Conservation (phyloP, 208 protist species). For the Acanthamoeba sp. region DNA sequence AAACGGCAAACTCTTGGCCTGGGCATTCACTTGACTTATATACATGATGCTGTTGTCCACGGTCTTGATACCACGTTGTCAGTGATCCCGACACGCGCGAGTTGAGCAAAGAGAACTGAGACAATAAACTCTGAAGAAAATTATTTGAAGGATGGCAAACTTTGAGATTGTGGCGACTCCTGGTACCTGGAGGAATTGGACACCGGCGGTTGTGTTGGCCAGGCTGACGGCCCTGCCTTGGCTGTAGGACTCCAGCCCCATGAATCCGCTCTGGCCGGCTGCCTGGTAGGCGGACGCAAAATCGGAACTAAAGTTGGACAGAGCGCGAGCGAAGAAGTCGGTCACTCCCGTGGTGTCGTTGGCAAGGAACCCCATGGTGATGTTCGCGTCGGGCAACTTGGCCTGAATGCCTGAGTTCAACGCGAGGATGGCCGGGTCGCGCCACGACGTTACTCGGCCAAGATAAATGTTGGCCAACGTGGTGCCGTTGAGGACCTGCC, state of each 20-base stretch:
- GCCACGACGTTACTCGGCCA: not conserved
- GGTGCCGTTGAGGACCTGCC: not conserved
- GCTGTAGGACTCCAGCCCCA: not conserved
- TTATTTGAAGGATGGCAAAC: too few species aligned
- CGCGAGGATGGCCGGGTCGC: not conserved
- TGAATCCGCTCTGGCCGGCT: not conserved
- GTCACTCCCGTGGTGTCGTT: not conserved
- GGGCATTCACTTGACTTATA: not conserved
- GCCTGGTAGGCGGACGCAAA: not conserved
- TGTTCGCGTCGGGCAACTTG: conserved; percentile 11
- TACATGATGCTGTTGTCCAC: conserved; percentile 47
- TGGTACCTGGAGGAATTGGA: not conserved
- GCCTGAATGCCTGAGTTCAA: not conserved
- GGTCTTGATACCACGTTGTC: not conserved
- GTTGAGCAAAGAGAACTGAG: not conserved
- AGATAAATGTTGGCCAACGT: not conserved
- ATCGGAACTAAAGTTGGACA: conserved; percentile 18
- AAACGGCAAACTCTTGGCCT: not conserved
- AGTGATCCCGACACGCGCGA: not conserved
- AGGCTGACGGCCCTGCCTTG: not conserved
- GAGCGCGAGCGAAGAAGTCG: conserved; percentile 18
- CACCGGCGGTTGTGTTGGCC: not conserved
- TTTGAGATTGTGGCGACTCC: too few species aligned
- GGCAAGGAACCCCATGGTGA: not conserved
- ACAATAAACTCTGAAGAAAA: not conserved